Evolutionary conservation across 1,139 yeast species (phyloP), one percentile per base, ranked within the genome.

Genomic region (Casaregolazyma suthepensis): DNA sequence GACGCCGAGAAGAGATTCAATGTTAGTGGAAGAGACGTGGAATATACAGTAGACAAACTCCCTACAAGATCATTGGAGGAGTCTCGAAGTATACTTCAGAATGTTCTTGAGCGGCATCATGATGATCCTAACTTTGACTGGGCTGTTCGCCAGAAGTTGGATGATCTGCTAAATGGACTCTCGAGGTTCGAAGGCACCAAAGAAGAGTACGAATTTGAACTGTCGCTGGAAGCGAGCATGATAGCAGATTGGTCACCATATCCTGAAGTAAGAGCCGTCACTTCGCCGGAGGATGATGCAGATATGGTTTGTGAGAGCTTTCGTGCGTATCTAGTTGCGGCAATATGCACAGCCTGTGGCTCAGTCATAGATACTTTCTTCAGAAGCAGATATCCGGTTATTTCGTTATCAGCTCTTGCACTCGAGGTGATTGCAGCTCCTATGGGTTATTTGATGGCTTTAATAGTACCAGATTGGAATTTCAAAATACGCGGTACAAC

Each of bases 371-470:
- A 82, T 61, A 80, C 80, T 57, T 81, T 82, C 64, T 83, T 83
- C 62, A 66, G 74, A 4, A 78, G 79, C 54, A 77, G 87, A 67
- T 71, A 72, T 60, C 87, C 86, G 5, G 52, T 71, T 12, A 79
- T 82, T 51, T 51, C 71, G 2, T 65, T 83, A 17, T 57, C 72
- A 6, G 60, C 82, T 18, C 66, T 78, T 18, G 79, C 83, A 35
- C 73, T 80, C 54, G 87, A 84, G 64, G 68, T 83, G 54, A 73
- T 84, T 54, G 68, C 83, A 47, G 82, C 78, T 61, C 85, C 85
- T 10, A 71, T 78, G 59, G 89, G 88, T 48, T 66, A 66, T 52
- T 56, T 71, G 5, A 29, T 52, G 20, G 60, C 57, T 22, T 52
- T 55, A 17, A 52, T 67, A 38, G 56, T 83, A n/a, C 87, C 88